Base-by-base conservation (phyloP, 75 land plant genomes). In the Adiantum capillusveneris region DNA sequence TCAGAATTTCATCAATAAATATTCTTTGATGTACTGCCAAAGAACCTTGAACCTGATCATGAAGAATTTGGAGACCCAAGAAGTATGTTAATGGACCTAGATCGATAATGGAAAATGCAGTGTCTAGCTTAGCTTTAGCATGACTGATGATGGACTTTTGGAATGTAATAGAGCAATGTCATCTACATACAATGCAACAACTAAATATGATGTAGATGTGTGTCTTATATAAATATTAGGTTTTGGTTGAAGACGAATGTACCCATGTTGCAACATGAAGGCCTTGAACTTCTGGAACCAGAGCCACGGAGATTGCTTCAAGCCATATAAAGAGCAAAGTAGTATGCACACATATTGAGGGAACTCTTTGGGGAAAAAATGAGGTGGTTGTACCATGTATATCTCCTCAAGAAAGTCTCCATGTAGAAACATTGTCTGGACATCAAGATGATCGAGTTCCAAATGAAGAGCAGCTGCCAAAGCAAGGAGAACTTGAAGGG, bases 351-450 rank as follows among this genome's bases (percentile, higher is more conserved):
- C 53, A 29, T 45, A 30, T 19, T 56, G 6, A 0, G 42, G 64
- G 29, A 39, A 45, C 11, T 36, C 46, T 42, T 43, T 61, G 0
- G 0, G 14, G 9, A 42, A n/a, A 20, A 62, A 71, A 0, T 58
- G 12, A 5, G 53, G 22, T 19, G 30, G 58, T 37, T 59, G 53
- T 17, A 0, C 25, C 67, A 68, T 64, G 58, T 75, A 59, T 3
- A 75, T 25, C 54, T 66, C 70, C 29, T 73, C 61, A 27, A 53
- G 37, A 9, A 68, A 39, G 0, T 77, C 67, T 26, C 74, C 69
- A 63, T 69, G 1, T 25, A 75, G 62, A 43, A 65, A 72, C 0
- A 63, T 14, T 11, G 63, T 59, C 51, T 53, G 28, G 6, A 53
- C 14, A 66, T 66, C 59, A 11, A 73, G 7, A 26, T 66, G 56